Evolutionary conservation across 768 basidiomycete species (phyloP), one percentile per base, ranked within the genome.

Genomic region (Sarcomyxa edulis): DNA sequence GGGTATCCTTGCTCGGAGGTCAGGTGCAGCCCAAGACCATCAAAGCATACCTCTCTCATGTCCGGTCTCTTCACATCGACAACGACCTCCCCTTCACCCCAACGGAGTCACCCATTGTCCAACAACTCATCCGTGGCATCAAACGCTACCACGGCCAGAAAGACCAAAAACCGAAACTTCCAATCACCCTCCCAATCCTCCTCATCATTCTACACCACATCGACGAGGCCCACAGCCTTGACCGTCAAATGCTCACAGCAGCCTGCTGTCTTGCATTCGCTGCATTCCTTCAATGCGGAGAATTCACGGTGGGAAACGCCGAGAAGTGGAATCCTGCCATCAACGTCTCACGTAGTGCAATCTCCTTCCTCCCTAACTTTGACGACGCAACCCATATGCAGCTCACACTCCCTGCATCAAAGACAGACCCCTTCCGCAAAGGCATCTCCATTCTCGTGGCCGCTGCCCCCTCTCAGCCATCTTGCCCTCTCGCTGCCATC

Each of bases 381-480:
- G 46, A 50, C 3, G 30, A 46, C 15, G 46, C 56, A 9, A 49
- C 52, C 0, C 51, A 55, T 31, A 19, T 56, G 19, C 28, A 30
- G 9, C 45, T 62, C 21, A 48, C 47, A 9, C 48, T 66, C 3
- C 59, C 62, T 8, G 45, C 51, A 4, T 66, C 64, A 4, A 66
- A 66, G 37, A 64, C 61, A 8, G 60, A 65, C 45, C 61, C 60
- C 1, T 66, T 65, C 39, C 45, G 60, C 5, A 48, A 29, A 14
- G 33, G 33, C 9, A 25, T 40, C 37, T 19, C 34, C 7, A 14
- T 35, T 1, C 23, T 19, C 4, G 23, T 59, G 14, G 53, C 59
- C 3, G 37, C 43, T 8, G 54, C 48, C 7, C 53, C 42, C 11
- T 39, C 16, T 23, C 46, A 19, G 21, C 31, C 34, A 26, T 45